Evolutionary conservation across 2,329 filamentous ascomycete genomes (phyloP), one percentile per base, ranked within the genome.

Genomic region (Byssoonygena ceratinophila): DNA sequence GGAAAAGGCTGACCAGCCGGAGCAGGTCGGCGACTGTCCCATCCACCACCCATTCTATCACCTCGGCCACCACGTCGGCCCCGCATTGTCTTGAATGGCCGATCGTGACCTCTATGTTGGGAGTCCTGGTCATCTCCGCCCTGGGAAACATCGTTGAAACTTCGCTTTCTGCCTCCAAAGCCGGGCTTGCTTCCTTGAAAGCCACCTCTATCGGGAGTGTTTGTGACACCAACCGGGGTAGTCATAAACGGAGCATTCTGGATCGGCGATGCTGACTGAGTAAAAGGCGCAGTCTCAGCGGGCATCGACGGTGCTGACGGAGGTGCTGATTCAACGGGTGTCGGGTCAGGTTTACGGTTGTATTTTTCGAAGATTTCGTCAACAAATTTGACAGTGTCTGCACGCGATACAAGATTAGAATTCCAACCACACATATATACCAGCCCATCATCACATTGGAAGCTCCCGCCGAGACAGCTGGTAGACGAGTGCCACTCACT

Each of bases 321-420:
- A 23, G 56, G 32, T 32, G 60, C 63, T 16, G 43, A 58, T 51
- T 57, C 63, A 48, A 58, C 57, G 49, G 57, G 59, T 31, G 62
- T 45, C 27, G 58, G 54, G 23, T 67, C 55, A 34, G 70, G 68
- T 55, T 74, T 77, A 14, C 67, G 69, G 46, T 69, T 69, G 54
- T 81, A 74, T 3, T 72, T 74, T 18, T 64, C 57, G 57, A 82
- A 75, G 40, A 81, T 69, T 52, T 80, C 76, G 54, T 79, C 71
- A 9, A 82, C 78, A 54, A 82, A 81, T 3, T 65, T 54, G 2
- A 64, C 63, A 0, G 77, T 76, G 56, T 77, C 76, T 78, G 55
- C 9, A 54, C 5, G 31, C 2, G 12, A 18, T 22, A 11, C 37
- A 25, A 40, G 6, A 31, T 40, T 20, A 34, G 29, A 48, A 31